Evolutionary conservation across 768 basidiomycete genomes (phyloP).

Genomic region (Mycena amicta): DNA sequence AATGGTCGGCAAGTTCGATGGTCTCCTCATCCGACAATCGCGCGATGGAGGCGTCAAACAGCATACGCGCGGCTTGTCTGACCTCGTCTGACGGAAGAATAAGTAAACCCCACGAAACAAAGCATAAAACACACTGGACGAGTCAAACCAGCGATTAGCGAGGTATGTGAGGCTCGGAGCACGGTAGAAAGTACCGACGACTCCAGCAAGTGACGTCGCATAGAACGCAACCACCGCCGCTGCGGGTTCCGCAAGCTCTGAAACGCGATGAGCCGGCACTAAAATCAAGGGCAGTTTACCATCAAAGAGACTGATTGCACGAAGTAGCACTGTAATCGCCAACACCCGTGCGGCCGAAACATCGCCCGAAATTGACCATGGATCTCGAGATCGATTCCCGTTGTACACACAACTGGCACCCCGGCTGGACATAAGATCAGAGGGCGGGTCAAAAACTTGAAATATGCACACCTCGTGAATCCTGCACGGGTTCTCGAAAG

Average conservation of each 20-base stretch:
- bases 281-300: too few species aligned
- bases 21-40: constrained; percentile 71
- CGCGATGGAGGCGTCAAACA: constrained; percentile 78
- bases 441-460: not conserved
- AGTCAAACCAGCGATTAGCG: constrained; percentile 75
- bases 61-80: constrained; percentile 70
- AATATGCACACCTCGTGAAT: constrained; percentile 46
- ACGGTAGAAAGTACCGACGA: constrained; percentile 62
- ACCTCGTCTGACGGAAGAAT: constrained; percentile 58
- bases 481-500: constrained; percentile 46
- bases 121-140: constrained; percentile 54
- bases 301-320: constrained; percentile 73
- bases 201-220: constrained; percentile 64
- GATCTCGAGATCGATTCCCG: constrained; percentile 37
- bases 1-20: constrained; percentile 55
- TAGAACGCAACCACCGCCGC: constrained; percentile 83
- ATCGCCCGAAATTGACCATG: constrained; percentile 75
- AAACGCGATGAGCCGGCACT: too few species aligned
- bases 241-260: constrained; percentile 70
- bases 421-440: constrained; percentile 30
- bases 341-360: constrained; percentile 73
- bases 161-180: constrained; percentile 74
- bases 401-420: constrained; percentile 46
- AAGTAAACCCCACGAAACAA: constrained; percentile 3
- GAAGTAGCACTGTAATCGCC: constrained; percentile 65